Percentiles rank a stretch among this genome's conserved stretches.
These are phyloP conservation scores for Alternaria sp. DNA, from an alignment of 2,329 filamentous ascomycete species.

Conservation along the genomic window DNA sequence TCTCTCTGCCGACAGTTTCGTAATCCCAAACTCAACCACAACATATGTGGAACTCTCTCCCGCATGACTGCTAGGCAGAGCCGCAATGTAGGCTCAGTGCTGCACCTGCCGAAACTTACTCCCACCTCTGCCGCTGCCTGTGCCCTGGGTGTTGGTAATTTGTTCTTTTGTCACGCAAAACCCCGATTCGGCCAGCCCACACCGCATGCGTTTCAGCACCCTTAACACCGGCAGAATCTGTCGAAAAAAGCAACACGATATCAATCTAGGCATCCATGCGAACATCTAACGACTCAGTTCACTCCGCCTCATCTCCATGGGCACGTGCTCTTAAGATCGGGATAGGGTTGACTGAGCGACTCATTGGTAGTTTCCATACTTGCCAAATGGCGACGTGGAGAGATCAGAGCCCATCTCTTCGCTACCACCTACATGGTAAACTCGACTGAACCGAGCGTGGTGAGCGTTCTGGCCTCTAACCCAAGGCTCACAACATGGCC, in stretches of 20 bases:
- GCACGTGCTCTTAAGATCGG: constrained; percentile 24
- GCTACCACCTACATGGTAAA: constrained; percentile 7
- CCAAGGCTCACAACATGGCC: background rate
- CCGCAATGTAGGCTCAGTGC: constrained; percentile 8
- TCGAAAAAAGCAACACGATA: constrained; percentile 12
- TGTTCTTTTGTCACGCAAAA: constrained; percentile 10
- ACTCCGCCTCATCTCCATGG: constrained; percentile 10
- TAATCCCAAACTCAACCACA: constrained; percentile 14
- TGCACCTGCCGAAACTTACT: constrained; percentile 15
- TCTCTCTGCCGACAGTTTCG: constrained; percentile 25
- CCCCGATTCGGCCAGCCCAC: constrained; percentile 22
- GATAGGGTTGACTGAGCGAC: constrained; percentile 10
- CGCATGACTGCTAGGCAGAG: constrained; percentile 13
- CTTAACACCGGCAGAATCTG: constrained; percentile 14
- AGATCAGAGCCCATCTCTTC: constrained; percentile 6
- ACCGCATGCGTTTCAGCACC: constrained; percentile 26
- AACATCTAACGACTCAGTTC: constrained; percentile 22
- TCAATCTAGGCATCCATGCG: constrained; percentile 22
- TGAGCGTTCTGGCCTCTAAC: constrained; percentile 1
- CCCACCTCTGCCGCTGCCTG: constrained; percentile 9
- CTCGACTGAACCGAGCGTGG: constrained; percentile 3
- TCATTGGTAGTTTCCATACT: constrained; percentile 16
- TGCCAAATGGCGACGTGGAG: constrained; percentile 4
- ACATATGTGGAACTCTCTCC: constrained; percentile 16
- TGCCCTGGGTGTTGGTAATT: constrained; percentile 12